These are phyloP conservation scores for Podila epicladia DNA, from an alignment of 192 early-diverging fungal genomes.

Conservation along the genomic window DNA sequence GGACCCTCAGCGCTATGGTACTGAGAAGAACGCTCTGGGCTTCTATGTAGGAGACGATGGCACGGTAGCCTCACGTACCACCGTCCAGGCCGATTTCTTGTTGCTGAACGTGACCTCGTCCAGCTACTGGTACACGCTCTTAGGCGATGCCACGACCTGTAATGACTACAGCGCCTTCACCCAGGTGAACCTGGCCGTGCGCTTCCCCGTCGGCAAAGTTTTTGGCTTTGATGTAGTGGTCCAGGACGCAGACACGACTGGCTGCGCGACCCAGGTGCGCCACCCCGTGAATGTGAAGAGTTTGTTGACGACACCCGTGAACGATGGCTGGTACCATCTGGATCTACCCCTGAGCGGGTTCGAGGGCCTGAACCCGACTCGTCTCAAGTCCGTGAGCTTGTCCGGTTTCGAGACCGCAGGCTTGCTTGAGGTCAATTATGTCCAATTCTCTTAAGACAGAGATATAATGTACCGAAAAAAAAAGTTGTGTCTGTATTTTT, in stretches of 20 bases:
- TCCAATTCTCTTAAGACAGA: not conserved
- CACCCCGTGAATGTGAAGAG: not conserved
- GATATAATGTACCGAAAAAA: not conserved
- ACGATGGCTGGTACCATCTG: conserved; percentile 2
- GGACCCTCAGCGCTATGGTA: conserved; percentile 22
- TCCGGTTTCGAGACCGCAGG: not conserved
- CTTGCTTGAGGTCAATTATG: not conserved
- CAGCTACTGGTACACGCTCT: conserved; percentile 22
- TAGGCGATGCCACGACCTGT: conserved; percentile 11
- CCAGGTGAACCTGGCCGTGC: conserved; percentile 16
- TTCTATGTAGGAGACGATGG: conserved; percentile 13
- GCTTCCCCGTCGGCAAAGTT: conserved; percentile 15
- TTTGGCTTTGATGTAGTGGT: conserved; percentile 14
- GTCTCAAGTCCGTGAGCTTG: not conserved
- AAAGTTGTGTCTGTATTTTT: no score
- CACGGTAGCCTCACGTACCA: conserved; percentile 5
- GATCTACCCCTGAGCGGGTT: not conserved
- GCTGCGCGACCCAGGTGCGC: not conserved
- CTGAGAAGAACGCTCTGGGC: conserved; percentile 13
- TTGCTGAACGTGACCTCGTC: conserved; percentile 1
- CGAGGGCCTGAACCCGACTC: not conserved
- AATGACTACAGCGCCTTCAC: conserved; percentile 26
- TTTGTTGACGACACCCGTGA: not conserved
- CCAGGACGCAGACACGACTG: not conserved
- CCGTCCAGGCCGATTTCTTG: conserved; percentile 20